Percentiles rank a stretch among this genome's conserved stretches.
Conservation (phyloP, 495 filamentous ascomycete genomes). For the Neurospora africana region DNA sequence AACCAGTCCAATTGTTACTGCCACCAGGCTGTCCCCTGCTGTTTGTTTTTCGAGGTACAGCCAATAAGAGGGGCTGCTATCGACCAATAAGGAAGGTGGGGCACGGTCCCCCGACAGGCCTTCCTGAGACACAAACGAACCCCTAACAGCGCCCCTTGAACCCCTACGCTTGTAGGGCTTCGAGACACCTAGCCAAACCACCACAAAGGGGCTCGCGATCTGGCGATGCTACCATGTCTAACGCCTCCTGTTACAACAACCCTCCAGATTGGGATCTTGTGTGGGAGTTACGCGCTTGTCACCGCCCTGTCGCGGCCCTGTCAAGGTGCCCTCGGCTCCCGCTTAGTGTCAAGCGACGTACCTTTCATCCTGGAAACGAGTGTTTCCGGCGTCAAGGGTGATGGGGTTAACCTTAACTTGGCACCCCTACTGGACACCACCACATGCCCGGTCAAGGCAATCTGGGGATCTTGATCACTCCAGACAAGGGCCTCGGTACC, state of each 20-base stretch:
- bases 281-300: background rate
- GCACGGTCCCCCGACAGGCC: background rate
- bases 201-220: background rate
- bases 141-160: background rate
- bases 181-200: background rate
- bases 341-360: background rate
- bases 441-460: background rate
- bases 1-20: too few relatives aligned
- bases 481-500: background rate
- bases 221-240: background rate
- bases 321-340: background rate
- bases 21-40: background rate
- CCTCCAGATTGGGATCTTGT: background rate
- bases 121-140: background rate
- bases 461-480: background rate
- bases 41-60: background rate
- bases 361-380: background rate
- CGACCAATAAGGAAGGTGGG: background rate
- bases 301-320: background rate
- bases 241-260: background rate
- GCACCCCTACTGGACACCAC: background rate
- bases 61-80: background rate
- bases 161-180: background rate
- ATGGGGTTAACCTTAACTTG: background rate
- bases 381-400: background rate